phyloP scores from a whole-genome alignment of 2,329 filamentous ascomycete genomes.

The Epichloe elymi region DNA sequence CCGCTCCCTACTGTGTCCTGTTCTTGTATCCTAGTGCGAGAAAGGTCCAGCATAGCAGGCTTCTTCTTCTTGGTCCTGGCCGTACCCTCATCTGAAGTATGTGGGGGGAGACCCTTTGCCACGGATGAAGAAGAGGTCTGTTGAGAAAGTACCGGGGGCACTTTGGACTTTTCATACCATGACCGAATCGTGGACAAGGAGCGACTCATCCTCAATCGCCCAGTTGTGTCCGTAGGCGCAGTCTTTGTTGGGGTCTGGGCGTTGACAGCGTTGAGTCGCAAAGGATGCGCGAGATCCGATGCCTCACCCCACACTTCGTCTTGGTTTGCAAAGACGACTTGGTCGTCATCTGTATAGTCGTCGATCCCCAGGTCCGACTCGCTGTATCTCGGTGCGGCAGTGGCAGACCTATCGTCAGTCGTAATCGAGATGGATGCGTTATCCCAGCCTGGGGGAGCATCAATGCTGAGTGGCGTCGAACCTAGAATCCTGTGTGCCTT shows the following conservation, averaged over 20 bases:
- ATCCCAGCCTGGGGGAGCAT: slow-evolving; percentile 29
- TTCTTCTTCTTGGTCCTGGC: slow-evolving; percentile 27
- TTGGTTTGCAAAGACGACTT: slow-evolving; percentile 9
- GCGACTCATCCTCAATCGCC: slow-evolving; percentile 31
- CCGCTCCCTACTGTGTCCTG: neutral
- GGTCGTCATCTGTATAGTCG: slow-evolving; percentile 10
- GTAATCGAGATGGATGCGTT: slow-evolving; percentile 28
- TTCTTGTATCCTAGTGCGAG: slow-evolving; percentile 13
- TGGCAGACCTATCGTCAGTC: slow-evolving; percentile 31
- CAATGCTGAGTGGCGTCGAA: slow-evolving; percentile 30
- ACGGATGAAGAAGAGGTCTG: slow-evolving; percentile 46
- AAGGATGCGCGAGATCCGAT: slow-evolving; percentile 27
- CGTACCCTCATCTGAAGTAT: slow-evolving; percentile 26
- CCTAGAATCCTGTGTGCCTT: slow-evolving; percentile 41
- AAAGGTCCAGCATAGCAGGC: slow-evolving; percentile 36
- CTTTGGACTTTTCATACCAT: slow-evolving; percentile 43
- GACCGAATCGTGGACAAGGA: slow-evolving; percentile 44
- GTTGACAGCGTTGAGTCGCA: slow-evolving; percentile 9
- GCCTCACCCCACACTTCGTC: slow-evolving; percentile 30
- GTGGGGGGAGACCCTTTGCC: slow-evolving; percentile 41
- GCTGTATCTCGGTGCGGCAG: slow-evolving; percentile 20
- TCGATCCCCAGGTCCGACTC: slow-evolving; percentile 6
- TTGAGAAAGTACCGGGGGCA: slow-evolving; percentile 43
- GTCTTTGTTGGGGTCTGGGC: slow-evolving; percentile 7
- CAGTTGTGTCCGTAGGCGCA: slow-evolving; percentile 27